phyloP scores from a whole-genome alignment of 306 rosid genomes.

The Begonia fuchsioides region DNA sequence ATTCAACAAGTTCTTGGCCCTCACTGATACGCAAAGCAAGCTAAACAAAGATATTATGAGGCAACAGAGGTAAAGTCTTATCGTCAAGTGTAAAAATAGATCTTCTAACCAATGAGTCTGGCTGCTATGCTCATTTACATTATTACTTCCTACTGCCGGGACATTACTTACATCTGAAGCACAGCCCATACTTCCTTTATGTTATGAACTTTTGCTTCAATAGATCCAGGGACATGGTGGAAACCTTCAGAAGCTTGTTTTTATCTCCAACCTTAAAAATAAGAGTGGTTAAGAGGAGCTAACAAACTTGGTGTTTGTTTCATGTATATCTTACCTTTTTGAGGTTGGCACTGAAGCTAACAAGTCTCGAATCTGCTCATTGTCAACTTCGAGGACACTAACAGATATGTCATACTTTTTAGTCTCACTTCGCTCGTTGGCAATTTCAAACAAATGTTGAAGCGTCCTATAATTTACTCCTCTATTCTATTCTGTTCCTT shows the following conservation, averaged over 20 bases:
- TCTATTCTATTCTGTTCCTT: constrained; percentile 64
- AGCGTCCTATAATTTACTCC: constrained; percentile 85
- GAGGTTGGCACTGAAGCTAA: constrained; percentile 44
- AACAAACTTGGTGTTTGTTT: not conserved
- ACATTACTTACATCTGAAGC: constrained; percentile 68
- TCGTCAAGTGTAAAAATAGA: not conserved
- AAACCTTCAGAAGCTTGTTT: constrained; percentile 62
- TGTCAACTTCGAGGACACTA: constrained; percentile 83
- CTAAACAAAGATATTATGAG: constrained; percentile 19
- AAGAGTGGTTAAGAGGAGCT: not conserved
- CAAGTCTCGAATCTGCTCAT: no score
- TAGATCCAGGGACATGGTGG: constrained; percentile 71
- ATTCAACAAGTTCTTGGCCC: constrained; percentile 55
- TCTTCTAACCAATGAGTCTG: constrained; percentile 64
- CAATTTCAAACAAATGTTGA: constrained; percentile 48
- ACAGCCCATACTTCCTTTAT: constrained; percentile 59
- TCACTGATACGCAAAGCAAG: constrained; percentile 67
- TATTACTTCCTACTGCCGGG: constrained; percentile 71
- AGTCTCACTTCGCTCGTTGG: constrained; percentile 56
- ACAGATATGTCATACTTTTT: constrained; percentile 49
- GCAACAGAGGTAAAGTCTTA: not conserved
- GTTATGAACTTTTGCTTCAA: constrained; percentile 55
- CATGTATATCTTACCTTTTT: constrained; percentile 41
- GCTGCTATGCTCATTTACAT: constrained; percentile 80
- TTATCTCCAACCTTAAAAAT: constrained; percentile 67